These are phyloP conservation scores for Collariella sp. DNA, from an alignment of 495 filamentous ascomycete genomes.

Conservation along the genomic window DNA sequence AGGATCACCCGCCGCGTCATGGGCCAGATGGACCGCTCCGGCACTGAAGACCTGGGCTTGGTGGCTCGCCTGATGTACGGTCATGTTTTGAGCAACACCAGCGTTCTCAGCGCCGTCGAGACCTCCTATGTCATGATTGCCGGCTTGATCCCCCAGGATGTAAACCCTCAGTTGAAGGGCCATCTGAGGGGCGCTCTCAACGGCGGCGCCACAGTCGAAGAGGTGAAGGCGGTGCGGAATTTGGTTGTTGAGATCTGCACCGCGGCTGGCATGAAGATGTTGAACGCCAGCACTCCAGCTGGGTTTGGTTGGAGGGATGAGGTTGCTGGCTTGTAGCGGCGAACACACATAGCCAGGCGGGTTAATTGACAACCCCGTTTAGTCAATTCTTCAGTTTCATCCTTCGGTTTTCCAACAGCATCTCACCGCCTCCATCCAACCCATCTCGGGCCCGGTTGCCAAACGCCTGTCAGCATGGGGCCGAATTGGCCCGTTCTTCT, in stretches of 20 bases:
- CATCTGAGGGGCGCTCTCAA: conserved; percentile 48
- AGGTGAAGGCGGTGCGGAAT: conserved; percentile 45
- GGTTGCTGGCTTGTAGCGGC: conserved; percentile 28
- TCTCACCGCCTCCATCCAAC: not conserved
- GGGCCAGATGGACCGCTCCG: conserved; percentile 44
- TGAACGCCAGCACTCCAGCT: conserved; percentile 19
- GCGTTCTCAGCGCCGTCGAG: conserved; percentile 38
- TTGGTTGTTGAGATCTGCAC: conserved; percentile 42
- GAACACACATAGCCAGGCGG: no score
- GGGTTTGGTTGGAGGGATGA: conserved; percentile 40
- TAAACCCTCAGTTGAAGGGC: conserved; percentile 49
- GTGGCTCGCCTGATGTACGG: conserved; percentile 46
- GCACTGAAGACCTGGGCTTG: conserved; percentile 47
- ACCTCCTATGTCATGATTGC: conserved; percentile 49
- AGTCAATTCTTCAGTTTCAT: no score
- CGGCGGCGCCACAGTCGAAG: conserved; percentile 43
- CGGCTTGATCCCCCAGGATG: conserved; percentile 48
- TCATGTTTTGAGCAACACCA: conserved; percentile 43
- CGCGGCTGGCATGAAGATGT: conserved; percentile 39
- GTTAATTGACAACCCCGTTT: no score
- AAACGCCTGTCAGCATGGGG: conserved; percentile 13
- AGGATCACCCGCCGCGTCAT: conserved; percentile 45
- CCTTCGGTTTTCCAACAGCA: no score
- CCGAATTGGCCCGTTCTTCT: conserved; percentile 8
- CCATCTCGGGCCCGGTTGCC: no score